Conservation (phyloP, 2,329 filamentous ascomycete genomes). For the Cercospora canescens region DNA sequence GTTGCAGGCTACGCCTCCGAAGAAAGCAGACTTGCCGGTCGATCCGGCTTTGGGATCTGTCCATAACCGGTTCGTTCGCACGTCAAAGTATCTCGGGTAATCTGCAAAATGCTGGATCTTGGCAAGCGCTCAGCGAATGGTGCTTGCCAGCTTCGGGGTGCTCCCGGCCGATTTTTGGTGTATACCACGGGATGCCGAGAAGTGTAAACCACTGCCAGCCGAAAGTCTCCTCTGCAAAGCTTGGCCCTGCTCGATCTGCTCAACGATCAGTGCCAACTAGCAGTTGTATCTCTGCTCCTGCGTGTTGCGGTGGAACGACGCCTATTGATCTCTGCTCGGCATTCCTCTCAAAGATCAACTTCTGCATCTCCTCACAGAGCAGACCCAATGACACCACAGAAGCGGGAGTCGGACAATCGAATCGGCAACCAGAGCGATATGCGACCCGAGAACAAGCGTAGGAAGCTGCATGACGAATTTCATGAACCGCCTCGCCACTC, state of each 20-base stretch:
- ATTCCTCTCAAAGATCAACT: not conserved
- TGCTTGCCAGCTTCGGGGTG: not conserved
- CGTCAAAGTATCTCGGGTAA: not conserved
- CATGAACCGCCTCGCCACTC: not conserved
- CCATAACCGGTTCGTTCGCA: not conserved
- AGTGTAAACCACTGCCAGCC: not conserved
- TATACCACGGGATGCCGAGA: not conserved
- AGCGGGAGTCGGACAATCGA: not conserved
- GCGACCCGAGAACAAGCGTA: not conserved
- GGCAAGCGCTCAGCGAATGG: not conserved
- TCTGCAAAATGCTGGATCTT: not conserved
- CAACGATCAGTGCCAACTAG: not conserved
- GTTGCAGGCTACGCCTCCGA: not conserved
- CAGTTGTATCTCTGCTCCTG: not conserved
- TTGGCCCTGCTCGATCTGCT: not conserved
- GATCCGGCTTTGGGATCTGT: not conserved
- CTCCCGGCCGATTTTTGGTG: not conserved
- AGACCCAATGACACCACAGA: not conserved
- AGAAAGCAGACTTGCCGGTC: not conserved
- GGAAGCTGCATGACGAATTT: not conserved
- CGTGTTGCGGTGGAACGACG: not conserved
- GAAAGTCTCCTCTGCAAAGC: not conserved
- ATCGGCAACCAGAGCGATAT: not conserved
- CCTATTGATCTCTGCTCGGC: no score
- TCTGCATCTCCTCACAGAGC: not conserved